Percentiles rank a stretch among this genome's conserved stretches.
These are phyloP conservation scores for Poronia punctata DNA, from an alignment of 495 filamentous ascomycete genomes.

Conservation along the genomic window DNA sequence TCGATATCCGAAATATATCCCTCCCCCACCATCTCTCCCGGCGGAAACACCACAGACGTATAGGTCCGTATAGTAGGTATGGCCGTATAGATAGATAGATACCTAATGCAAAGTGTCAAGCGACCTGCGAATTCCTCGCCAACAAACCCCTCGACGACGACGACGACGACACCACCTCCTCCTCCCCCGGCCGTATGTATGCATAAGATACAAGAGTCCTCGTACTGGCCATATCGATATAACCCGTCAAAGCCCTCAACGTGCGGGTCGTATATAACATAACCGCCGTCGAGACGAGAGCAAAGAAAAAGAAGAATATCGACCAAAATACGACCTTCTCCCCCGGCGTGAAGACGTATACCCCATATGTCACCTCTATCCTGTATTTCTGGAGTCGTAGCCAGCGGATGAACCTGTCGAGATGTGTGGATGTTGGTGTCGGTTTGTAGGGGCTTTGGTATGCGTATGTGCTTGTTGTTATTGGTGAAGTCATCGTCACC, in stretches of 20 bases:
- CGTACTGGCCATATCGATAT: too few relatives aligned
- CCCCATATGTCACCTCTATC: constrained; percentile 39
- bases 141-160: not conserved
- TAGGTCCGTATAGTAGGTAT: too few relatives aligned
- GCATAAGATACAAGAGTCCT: too few relatives aligned
- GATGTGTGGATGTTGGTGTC: constrained; percentile 8
- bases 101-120: constrained; percentile 2
- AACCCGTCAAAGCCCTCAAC: too few relatives aligned
- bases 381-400: constrained; percentile 43
- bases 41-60: too few relatives aligned
- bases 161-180: too few relatives aligned
- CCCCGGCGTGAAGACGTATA: constrained; percentile 41
- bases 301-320: constrained; percentile 21
- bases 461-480: not conserved
- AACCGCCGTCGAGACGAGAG: constrained; percentile 15
- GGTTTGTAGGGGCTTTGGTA: constrained; percentile 7
- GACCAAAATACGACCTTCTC: constrained; percentile 36
- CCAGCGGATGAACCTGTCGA: constrained; percentile 23
- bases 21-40: too few relatives aligned
- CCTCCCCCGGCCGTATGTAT: too few relatives aligned
- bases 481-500: constrained; percentile 1
- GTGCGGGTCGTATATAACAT: constrained; percentile 11
- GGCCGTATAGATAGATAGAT: too few relatives aligned
- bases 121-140: constrained; percentile 11
- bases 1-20: too few relatives aligned